Evolutionary conservation across 2,329 filamentous ascomycete species (phyloP).

Genomic region (Colletotrichum orbiculare): DNA sequence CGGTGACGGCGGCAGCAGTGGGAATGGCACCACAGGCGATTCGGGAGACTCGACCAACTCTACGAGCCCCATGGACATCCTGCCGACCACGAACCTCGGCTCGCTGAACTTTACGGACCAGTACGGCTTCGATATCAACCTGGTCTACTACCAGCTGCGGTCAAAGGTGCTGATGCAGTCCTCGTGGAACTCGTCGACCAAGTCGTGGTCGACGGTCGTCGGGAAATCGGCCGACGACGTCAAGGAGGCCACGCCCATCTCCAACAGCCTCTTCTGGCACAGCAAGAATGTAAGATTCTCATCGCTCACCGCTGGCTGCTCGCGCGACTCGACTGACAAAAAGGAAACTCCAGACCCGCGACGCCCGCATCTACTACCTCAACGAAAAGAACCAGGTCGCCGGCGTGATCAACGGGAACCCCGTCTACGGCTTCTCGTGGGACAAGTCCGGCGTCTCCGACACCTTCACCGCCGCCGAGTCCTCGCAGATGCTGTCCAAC

Average conservation of each 20-base stretch:
- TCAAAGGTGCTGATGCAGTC: constrained; percentile 26
- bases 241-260: constrained; percentile 33
- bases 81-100: constrained; percentile 18
- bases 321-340: background rate
- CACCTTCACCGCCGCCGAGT: constrained; percentile 16
- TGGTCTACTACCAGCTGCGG: constrained; percentile 31
- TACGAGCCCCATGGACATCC: constrained; percentile 13
- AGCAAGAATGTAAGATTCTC: constrained; percentile 12
- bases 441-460: constrained; percentile 29
- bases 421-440: constrained; percentile 19
- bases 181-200: constrained; percentile 30
- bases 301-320: too few relatives aligned
- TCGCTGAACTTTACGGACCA: constrained; percentile 35
- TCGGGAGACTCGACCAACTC: constrained; percentile 6
- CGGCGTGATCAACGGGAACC: constrained; percentile 25
- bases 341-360: constrained; percentile 22
- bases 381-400: constrained; percentile 26
- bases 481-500: constrained; percentile 28
- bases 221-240: constrained; percentile 17
- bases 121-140: constrained; percentile 27
- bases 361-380: constrained; percentile 32
- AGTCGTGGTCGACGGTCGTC: constrained; percentile 16
- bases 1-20: background rate
- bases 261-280: constrained; percentile 34
- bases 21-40: background rate